Base-by-base conservation (phyloP, 352 stramenopile genomes). In the Globisporangium lucens region DNA sequence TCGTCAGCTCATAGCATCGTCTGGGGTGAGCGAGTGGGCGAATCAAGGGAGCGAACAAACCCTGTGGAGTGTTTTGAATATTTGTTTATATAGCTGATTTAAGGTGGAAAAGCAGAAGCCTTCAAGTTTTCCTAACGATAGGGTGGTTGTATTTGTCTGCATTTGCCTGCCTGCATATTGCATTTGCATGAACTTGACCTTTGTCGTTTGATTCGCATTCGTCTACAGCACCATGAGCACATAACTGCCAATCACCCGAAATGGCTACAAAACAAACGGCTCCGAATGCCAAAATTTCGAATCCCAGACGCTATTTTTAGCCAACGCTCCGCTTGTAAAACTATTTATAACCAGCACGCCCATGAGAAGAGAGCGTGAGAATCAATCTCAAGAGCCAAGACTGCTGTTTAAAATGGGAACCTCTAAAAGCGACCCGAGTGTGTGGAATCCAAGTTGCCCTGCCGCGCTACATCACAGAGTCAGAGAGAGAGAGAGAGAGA, bases 11-110 rank as follows among this genome's bases (percentile, higher is more conserved):
- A 35, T 20, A 46, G 17, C 30, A 12, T 46, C 20, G 30, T 17
- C 15, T 15, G 30, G 30, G 9, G 20, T 15, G 24, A 43, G 53
- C 43, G 24, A 65, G 43, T 17, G 12, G 29, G 41, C 13, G 60
- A 56, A 36, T 41, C 12, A 43, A 53, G 15, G 3, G 2, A 17
- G 60, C 51, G 51, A 56, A 12, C 38, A 46, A 41, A 46, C 38
- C 57, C 56, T 61, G 53, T 61, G 73, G 76, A 76, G 56, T 75
- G 74, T 79, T 81, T 76, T 81, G 70, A 81, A 81, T 79, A 77
- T 77, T 72, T 68, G 68, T 78, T 81, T 78, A 75, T 71, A 75
- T 73, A 80, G 77, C 66, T 52, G 49, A 65, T 60, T 60, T 65
- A 20, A 22, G 56, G 43, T 33, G 59, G 38, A 46, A 46, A 15